phyloP scores from a whole-genome alignment of 495 filamentous ascomycete genomes.

The Xanthoparmelia taractica region DNA sequence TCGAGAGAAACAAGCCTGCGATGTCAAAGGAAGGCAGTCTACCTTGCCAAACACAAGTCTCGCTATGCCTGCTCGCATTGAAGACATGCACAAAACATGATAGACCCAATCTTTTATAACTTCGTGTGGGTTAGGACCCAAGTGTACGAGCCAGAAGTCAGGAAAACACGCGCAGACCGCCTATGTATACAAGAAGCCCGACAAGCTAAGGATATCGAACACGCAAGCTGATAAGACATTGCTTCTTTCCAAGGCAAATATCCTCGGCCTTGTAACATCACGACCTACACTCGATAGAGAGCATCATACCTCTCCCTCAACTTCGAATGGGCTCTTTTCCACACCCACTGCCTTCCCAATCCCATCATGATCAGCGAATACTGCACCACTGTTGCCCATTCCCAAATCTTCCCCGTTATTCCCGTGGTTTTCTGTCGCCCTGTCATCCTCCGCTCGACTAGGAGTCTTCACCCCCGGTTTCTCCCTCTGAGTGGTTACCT shows the following conservation, averaged over 20 bases:
- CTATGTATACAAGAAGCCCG: not conserved
- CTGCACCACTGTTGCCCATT: not conserved
- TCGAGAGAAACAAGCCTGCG: not conserved
- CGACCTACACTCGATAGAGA: not conserved
- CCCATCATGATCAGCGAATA: not conserved
- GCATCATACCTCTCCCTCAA: conserved; percentile 24
- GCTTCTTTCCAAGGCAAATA: not conserved
- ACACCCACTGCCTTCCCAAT: not conserved
- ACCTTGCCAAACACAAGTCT: not conserved
- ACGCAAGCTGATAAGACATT: not conserved
- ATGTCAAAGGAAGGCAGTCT: not conserved
- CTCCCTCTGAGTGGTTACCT: conserved; percentile 71
- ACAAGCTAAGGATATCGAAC: not conserved
- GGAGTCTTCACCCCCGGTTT: conserved; percentile 82
- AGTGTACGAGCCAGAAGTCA: not conserved
- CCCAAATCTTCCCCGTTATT: not conserved
- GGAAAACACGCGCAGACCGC: not conserved
- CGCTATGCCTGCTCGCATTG: not conserved
- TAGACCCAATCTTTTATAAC: too few relatives aligned
- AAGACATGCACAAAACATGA: not conserved
- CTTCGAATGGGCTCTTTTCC: conserved; percentile 26
- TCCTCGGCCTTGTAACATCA: not conserved
- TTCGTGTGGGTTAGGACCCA: not conserved
- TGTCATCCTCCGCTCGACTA: conserved; percentile 39
- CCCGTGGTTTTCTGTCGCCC: conserved; percentile 6